Base-by-base conservation (phyloP, 2,329 filamentous ascomycete genomes). In the Pseudonectria buxi region DNA sequence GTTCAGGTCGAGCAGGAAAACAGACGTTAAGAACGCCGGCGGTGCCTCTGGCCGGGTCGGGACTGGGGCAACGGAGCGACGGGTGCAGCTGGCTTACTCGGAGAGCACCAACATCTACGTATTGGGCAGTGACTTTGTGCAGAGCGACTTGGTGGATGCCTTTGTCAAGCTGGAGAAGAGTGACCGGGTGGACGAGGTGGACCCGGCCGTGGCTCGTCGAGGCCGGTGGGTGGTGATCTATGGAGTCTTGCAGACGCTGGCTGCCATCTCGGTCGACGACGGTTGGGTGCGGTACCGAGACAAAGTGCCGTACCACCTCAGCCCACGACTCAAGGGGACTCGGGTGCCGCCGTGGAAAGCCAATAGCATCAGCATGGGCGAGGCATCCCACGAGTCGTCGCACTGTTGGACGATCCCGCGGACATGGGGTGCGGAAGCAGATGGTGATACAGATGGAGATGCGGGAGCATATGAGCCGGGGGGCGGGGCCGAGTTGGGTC, bases 151-250 rank as follows among this genome's bases (percentile, higher is more conserved):
- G 0, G 68, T 78, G 4, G 73, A 76, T 26, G 65, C 64, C 3
- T 79, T 74, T 44, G 62, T 69, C 36, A 63, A 64, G 34, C 77
- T 77, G 44, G 76, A 81, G 45, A 76, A 76, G 55, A 46, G 55
- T 0, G 74, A 80, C 41, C 61, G 56, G 4, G 54, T 71, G 2
- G 63, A 64, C 15, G 66, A 71, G 27, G 55, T 74, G 7, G 71
- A 78, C 43, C 74, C 74, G 1, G 68, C 66, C 33, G 65, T 64
- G 13, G 75, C 74, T 4, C 70, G 77, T 2, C 68, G 71, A 10
- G 76, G 73, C 9, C 70, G 77, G 14, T 81, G 77, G 77, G 61
- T 78, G 4, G 59, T 81, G 4, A 66, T 81, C 14, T 81, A 81
- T 47, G 72, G 70, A 3, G 59, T 80, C 10, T 56, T 81, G 12